Percentiles rank a stretch among this genome's conserved stretches.
phyloP scores from a whole-genome alignment of 208 protist genomes.

The Leishmania aethiopica region DNA sequence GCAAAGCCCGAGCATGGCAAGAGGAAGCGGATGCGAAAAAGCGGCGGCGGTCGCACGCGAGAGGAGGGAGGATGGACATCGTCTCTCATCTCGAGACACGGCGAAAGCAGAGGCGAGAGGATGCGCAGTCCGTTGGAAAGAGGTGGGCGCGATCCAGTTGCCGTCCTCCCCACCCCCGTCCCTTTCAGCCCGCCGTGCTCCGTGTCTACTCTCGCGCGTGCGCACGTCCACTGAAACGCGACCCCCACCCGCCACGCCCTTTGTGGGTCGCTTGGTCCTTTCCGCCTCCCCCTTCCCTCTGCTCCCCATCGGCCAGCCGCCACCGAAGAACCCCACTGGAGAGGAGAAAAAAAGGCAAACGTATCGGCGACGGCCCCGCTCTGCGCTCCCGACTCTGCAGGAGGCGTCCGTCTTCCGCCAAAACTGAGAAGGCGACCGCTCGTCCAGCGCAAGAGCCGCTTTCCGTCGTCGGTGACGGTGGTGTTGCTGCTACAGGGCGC shows the following conservation, averaged over 20 bases:
- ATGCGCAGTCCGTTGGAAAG: not conserved
- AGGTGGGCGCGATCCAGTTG: not conserved
- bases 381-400: not conserved
- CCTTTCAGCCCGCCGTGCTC: not conserved
- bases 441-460: not conserved
- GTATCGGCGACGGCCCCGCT: not conserved
- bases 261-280: not conserved
- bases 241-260: not conserved
- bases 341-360: not conserved
- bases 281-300: not conserved
- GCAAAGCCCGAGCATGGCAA: constrained; percentile 13
- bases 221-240: not conserved
- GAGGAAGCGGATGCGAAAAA: constrained; percentile 8
- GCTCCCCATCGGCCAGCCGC: not conserved
- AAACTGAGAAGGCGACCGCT: not conserved
- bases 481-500: not conserved
- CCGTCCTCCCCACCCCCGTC: not conserved
- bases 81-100: not conserved
- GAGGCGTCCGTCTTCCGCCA: not conserved
- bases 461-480: not conserved
- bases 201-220: not conserved
- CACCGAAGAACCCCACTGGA: not conserved
- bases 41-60: not conserved
- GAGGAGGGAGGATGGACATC: not conserved
- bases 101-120: not conserved